Percentiles rank a stretch among this genome's conserved stretches.
These are phyloP conservation scores for Tilletia horrida DNA, from an alignment of 1,284 basidiomycete species.

Conservation along the genomic window DNA sequence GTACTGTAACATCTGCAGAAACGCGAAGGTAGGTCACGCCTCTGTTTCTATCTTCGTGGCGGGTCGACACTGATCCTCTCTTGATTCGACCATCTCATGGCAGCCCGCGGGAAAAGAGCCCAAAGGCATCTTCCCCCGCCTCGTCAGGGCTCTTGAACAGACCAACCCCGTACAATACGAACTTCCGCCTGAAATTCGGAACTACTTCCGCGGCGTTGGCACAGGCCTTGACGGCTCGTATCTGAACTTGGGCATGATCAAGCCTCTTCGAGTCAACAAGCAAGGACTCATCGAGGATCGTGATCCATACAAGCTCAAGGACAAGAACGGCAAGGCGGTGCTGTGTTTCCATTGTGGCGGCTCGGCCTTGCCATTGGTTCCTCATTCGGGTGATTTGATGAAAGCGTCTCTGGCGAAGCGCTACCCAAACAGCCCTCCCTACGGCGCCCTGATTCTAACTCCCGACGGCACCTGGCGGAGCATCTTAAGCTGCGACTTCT, in stretches of 20 bases:
- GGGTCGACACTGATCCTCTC: not conserved
- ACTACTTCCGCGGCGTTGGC: conserved; percentile 71
- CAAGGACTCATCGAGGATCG: conserved; percentile 85
- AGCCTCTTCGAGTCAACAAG: conserved; percentile 63
- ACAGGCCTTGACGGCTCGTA: conserved; percentile 52
- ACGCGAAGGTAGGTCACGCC: not conserved
- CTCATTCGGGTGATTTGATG: conserved; percentile 7
- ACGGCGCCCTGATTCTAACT: not conserved
- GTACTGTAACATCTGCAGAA: conserved; percentile 78
- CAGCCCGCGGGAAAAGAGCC: conserved; percentile 20
- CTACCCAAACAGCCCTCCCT: not conserved
- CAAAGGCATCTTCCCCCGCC: conserved; percentile 57
- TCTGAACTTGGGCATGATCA: conserved; percentile 66
- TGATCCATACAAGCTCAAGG: conserved; percentile 80
- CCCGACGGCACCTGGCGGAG: conserved; percentile 53
- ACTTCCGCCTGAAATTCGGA: conserved; percentile 81
- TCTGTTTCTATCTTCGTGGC: not conserved
- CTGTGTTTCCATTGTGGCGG: conserved; percentile 85
- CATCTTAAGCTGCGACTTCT: conserved; percentile 93
- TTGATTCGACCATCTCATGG: not conserved
- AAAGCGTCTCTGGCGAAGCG: not conserved
- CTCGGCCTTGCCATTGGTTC: conserved; percentile 65
- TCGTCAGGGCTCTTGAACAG: conserved; percentile 67
- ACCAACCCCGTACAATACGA: conserved; percentile 77
- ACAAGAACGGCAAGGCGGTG: conserved; percentile 74